phyloP scores from a whole-genome alignment of 345 rosid genomes.

The Eucalyptus cloeziana region DNA sequence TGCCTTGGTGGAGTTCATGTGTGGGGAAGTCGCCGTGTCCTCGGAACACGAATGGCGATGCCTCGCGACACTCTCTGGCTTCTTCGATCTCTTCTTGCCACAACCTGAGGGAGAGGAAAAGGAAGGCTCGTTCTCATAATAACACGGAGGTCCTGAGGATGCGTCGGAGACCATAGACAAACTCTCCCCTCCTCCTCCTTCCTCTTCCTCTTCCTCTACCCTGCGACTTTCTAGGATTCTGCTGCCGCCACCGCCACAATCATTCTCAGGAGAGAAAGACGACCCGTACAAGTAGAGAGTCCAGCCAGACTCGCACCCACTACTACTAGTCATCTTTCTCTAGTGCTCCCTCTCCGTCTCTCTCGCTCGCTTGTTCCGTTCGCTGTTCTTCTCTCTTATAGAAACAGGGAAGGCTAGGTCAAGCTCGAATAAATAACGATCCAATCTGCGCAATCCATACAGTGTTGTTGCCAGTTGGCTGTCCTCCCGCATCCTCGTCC shows the following conservation, averaged over 20 bases:
- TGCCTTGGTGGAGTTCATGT: not conserved
- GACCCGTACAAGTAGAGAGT: conserved; percentile 2
- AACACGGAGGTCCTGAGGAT: conserved; percentile 4
- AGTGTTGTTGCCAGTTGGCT: not conserved
- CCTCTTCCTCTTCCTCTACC: not conserved
- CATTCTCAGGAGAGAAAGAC: not conserved
- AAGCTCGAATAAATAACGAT: not conserved
- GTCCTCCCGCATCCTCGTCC: not conserved
- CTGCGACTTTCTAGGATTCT: not conserved
- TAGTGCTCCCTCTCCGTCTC: not conserved
- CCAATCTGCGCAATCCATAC: not conserved
- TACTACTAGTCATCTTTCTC: not conserved
- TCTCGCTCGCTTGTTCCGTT: not conserved
- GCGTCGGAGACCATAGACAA: conserved; percentile 11
- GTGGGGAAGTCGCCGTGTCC: not conserved
- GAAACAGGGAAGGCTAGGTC: not conserved
- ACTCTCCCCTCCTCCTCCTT: not conserved
- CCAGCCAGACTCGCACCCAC: conserved; percentile 9
- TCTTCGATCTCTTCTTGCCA: not conserved
- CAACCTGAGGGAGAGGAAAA: not conserved
- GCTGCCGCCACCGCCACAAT: not conserved
- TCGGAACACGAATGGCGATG: not conserved
- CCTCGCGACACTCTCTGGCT: not conserved
- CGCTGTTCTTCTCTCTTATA: not conserved
- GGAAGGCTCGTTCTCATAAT: not conserved